Percentiles rank a stretch among this genome's conserved stretches.
These are phyloP conservation scores for Kingdonia uniflora DNA, from an alignment of 164 flowering plant species.

Conservation along the genomic window DNA sequence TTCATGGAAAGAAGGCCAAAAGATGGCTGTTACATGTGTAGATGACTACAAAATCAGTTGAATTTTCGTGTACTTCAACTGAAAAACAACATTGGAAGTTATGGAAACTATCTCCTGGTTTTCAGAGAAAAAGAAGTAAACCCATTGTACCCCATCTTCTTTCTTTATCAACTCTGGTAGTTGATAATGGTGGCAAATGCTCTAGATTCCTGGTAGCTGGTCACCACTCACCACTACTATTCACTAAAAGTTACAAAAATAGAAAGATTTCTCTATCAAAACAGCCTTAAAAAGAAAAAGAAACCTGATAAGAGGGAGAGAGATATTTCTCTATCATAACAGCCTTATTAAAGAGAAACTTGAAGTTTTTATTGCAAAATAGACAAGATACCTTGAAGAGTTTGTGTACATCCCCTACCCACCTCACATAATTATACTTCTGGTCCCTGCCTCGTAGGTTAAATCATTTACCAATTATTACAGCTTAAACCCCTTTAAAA, in stretches of 20 bases:
- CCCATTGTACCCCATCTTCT: conserved; percentile 13
- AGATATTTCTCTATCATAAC: neutral
- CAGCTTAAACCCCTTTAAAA: neutral
- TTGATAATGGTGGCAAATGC: conserved; percentile 24
- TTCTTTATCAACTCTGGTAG: neutral
- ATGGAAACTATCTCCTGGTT: conserved; percentile 29
- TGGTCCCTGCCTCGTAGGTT: neutral
- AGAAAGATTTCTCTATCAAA: conserved; percentile 12
- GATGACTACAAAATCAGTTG: conserved; percentile 24
- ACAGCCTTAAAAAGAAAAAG: conserved; percentile 4
- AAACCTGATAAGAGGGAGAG: neutral
- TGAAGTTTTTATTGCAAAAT: neutral
- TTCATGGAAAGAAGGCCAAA: conserved; percentile 23
- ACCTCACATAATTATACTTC: conserved; percentile 6
- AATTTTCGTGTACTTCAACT: conserved; percentile 12
- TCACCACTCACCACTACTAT: conserved; percentile 16
- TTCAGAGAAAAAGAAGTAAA: conserved; percentile 29
- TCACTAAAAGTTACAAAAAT: conserved; percentile 1
- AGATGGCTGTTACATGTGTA: conserved; percentile 25
- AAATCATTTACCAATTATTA: neutral
- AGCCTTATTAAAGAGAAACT: neutral
- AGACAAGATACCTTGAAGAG: neutral
- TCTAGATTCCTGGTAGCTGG: conserved; percentile 37
- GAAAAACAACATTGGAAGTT: conserved; percentile 7
- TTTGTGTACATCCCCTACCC: conserved; percentile 10